These are phyloP conservation scores for Nectriaceae sp. DNA, from an alignment of 2,329 filamentous ascomycete genomes.

Conservation along the genomic window DNA sequence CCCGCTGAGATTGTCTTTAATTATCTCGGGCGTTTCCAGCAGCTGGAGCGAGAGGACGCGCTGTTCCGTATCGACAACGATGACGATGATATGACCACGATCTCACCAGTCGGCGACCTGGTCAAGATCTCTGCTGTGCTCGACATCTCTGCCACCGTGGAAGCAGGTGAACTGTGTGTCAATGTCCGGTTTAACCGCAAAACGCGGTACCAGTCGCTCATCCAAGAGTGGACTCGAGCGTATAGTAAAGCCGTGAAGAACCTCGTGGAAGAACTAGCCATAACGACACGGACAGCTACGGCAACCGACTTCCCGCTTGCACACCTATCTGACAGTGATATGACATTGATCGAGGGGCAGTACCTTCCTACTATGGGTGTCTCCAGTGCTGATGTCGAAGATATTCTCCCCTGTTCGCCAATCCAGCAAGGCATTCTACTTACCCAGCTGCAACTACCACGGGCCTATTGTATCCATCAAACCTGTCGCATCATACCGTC, in stretches of 20 bases:
- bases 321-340: conserved; percentile 1
- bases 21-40: neutral
- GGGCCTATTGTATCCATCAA: conserved; percentile 4
- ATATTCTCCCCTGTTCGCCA: conserved; percentile 33
- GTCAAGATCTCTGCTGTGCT: neutral
- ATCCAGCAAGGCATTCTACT: conserved; percentile 36
- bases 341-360: conserved; percentile 9
- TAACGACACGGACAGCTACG: neutral
- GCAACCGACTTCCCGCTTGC: neutral
- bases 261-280: neutral
- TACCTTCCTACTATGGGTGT: conserved; percentile 6
- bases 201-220: neutral
- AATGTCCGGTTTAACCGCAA: neutral
- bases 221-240: neutral
- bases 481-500: neutral
- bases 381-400: neutral
- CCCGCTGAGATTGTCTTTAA: neutral
- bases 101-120: neutral
- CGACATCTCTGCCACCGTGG: conserved; percentile 4
- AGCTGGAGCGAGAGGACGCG: neutral
- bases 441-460: conserved; percentile 16
- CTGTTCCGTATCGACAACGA: neutral
- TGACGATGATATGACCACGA: neutral
- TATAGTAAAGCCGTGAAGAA: neutral
- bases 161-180: neutral